phyloP scores from a whole-genome alignment of 495 filamentous ascomycete genomes.

The Xeromyces bisporus region DNA sequence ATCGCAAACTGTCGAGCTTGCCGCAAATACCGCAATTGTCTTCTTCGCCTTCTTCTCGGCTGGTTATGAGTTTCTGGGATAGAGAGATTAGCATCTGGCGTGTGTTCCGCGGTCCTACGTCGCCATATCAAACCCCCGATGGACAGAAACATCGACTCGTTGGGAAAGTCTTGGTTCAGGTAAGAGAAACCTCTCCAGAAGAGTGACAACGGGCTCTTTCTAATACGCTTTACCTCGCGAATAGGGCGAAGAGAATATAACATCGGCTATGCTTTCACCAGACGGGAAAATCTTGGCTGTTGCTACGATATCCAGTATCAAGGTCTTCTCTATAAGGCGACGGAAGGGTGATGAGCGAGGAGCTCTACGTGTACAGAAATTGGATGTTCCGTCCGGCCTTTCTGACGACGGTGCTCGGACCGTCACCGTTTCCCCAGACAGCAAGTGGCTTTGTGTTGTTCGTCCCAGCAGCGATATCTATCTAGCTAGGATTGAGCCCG shows the following conservation, averaged over 20 bases:
- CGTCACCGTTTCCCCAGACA: constrained; percentile 34
- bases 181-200: constrained; percentile 15
- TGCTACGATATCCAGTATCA: constrained; percentile 59
- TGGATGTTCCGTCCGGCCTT: constrained; percentile 37
- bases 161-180: constrained; percentile 50
- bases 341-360: constrained; percentile 30
- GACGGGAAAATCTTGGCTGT: constrained; percentile 63
- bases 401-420: constrained; percentile 45
- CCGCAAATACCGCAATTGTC: constrained; percentile 58
- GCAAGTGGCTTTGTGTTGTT: constrained; percentile 38
- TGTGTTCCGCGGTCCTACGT: constrained; percentile 25
- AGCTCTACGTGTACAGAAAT: constrained; percentile 48
- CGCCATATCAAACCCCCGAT: constrained; percentile 26
- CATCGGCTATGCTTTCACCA: constrained; percentile 53
- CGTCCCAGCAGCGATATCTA: constrained; percentile 32
- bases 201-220: too few species aligned
- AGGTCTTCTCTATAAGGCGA: constrained; percentile 45
- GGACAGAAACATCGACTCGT: constrained; percentile 40
- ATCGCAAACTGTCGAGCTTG: constrained; percentile 58
- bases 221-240: constrained; percentile 1
- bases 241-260: constrained; percentile 72
- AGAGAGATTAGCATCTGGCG: constrained; percentile 75
- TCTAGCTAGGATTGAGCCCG: constrained; percentile 25
- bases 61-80: constrained; percentile 89
- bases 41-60: constrained; percentile 49